Evolutionary conservation across 129 eudicot genomes (phyloP).

Genomic region (Ambrosia artemisiifolia): DNA sequence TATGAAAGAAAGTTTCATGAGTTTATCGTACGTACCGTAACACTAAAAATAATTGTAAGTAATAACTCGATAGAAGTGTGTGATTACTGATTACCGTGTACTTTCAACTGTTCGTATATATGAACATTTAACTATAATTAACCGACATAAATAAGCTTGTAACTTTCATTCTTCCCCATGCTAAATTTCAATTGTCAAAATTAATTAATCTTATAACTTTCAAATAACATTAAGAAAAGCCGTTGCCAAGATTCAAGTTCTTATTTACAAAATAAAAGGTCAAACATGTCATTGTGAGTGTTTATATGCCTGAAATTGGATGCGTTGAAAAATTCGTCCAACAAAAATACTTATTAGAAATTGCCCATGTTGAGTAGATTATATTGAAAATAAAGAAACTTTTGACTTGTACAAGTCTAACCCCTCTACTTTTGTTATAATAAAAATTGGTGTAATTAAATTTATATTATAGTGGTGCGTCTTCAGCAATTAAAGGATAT

Average conservation of each 20-base stretch:
- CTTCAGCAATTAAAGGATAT: slow-evolving; percentile 35
- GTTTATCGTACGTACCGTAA: too few relatives aligned
- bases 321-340: background rate
- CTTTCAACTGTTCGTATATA: too few relatives aligned
- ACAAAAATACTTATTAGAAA: background rate
- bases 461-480: background rate
- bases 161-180: too few relatives aligned
- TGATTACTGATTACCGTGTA: too few relatives aligned
- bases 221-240: background rate
- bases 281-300: slow-evolving; percentile 21
- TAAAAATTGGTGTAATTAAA: background rate
- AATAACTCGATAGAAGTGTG: too few relatives aligned
- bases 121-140: background rate
- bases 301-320: slow-evolving; percentile 16
- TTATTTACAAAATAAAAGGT: background rate
- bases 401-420: slow-evolving; percentile 27
- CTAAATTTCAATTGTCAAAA: too few relatives aligned
- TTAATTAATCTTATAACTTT: too few relatives aligned
- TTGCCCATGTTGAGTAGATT: slow-evolving; percentile 2
- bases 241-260: background rate
- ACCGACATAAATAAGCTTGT: too few relatives aligned
- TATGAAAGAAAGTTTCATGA: too few relatives aligned
- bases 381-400: slow-evolving; percentile 13
- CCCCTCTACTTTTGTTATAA: slow-evolving; percentile 14
- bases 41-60: too few relatives aligned